Base-by-base conservation (phyloP, 306 rosid genomes). In the Sicyos edulis region DNA sequence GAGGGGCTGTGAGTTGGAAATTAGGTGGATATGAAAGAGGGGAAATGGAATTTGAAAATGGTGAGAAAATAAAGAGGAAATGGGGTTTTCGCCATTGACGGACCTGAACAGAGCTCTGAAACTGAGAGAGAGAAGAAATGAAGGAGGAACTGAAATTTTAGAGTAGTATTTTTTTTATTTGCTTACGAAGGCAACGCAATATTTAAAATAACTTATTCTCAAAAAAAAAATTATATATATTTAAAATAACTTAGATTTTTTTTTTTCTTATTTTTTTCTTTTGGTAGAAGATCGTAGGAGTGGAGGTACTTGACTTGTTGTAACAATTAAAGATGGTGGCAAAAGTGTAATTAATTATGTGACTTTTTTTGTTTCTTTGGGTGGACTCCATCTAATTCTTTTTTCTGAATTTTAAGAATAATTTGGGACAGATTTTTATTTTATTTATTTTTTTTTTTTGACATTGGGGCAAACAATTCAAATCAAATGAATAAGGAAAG, bases 71-170 rank as follows among this genome's bases (percentile, higher is more conserved):
- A 59, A 58, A 15, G 19, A 10, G 19, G 40, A 73, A 73, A 57
- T 54, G 71, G 47, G 53, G 24, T n/a, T 22, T 8, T 1, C 16
- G 66, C 63, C 63, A 54, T 52, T 34, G 75, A 62, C 58, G 75
- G 52, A 79, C 78, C 82, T 75, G 71, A 8, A 47, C 49, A 49
- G 72, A 65, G 78, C 85, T 74, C 85, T 84, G 85, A 81, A 81
- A 84, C 83, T 81, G 74, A 74, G 88, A 20, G 72, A 51, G 61
- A 32, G 69, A 10, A 8, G 52, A 44, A 45, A 54, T 26, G 42
- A 55, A 49, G 62, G 65, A 52, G 45, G 52, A 54, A 47, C 12
- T 52, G 70, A 29, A 42, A 29, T 9, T 44, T 8, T 32, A 49
- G 63, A 75, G 54, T 71, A 71, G 63, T 29, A 52, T 71, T 69